Base-by-base conservation (phyloP, 148 eudicot genomes). In the Chenopodium album region DNA sequence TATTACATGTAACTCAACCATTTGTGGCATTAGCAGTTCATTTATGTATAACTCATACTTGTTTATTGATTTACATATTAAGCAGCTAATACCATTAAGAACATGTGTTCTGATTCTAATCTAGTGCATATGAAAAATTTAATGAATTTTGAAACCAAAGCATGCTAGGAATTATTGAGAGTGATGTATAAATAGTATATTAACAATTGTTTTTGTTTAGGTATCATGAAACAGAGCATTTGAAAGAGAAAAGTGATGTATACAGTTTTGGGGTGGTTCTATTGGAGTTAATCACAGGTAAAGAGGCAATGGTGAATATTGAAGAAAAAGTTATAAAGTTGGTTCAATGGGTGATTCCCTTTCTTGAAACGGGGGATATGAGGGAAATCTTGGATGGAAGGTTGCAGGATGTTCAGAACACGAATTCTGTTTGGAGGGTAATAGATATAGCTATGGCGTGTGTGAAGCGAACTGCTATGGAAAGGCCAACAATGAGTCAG, bases 241-340 rank as follows among this genome's bases (percentile, higher is more conserved):
- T 84, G 76, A 86, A 7, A 14, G 62, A 56, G 62, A 56, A 56
- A 17, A 56, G 22, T 56, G 62, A 56, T 56, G 62, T 56, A 56
- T 86, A 88, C 41, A 81, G 90, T 60, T 85, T 77, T 23, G 89
- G 89, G n/a, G 81, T 87, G 72, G 78, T 87, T 48, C 76, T 87
- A 20, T 31, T 85, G 9, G 89, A 71, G 69, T 72, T 87, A 26
- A 83, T 87, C 50, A 82, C 88, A 29, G 86, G 90, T 2, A 37
- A 67, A 37, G 76, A 76, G 1, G 85, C 79, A 64, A 17, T 85
- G 68, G 14, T 73, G 74, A 81, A 46, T 19, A 48, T 7, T 0
- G 28, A 44, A 8, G 11, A 56, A 4, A 80, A 59, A 60, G 48
- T 9, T 23, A 44, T 56, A 67, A 4, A 1, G 7, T 71, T 88